phyloP scores from a whole-genome alignment of 2,329 filamentous ascomycete genomes.

The Fusarium siculi region DNA sequence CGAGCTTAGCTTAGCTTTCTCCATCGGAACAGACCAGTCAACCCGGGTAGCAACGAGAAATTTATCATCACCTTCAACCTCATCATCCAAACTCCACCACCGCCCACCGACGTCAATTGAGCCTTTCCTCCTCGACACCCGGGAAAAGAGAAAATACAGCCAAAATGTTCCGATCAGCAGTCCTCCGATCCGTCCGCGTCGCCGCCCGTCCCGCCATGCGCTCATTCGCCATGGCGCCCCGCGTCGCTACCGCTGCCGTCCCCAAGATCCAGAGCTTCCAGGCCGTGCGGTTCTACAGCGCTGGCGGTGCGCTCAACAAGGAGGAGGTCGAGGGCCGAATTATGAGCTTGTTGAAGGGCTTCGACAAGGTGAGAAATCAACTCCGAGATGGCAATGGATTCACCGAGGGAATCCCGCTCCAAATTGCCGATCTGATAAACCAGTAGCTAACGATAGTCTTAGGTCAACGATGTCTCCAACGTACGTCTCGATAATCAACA shows the following conservation, averaged over 20 bases:
- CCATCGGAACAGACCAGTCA: slow-evolving; percentile 41
- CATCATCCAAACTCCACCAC: slow-evolving; percentile 18
- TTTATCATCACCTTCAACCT: slow-evolving; percentile 53
- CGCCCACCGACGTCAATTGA: slow-evolving; percentile 29
- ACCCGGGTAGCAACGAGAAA: slow-evolving; percentile 54
- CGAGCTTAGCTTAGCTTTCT: slow-evolving; percentile 43
- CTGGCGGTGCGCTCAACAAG: slow-evolving; percentile 80
- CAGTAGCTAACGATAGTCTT: slow-evolving; percentile 46
- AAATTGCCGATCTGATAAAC: slow-evolving; percentile 1
- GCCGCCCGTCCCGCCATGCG: slow-evolving; percentile 64
- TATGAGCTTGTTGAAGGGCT: slow-evolving; percentile 91
- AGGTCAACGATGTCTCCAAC: slow-evolving; percentile 76
- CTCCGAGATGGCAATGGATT: not conserved
- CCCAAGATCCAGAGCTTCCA: slow-evolving; percentile 72
- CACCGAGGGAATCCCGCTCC: not conserved
- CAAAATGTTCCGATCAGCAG: slow-evolving; percentile 87
- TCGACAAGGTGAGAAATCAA: slow-evolving; percentile 77
- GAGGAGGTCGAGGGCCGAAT: slow-evolving; percentile 91
- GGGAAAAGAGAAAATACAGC: slow-evolving; percentile 4
- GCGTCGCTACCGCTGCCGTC: slow-evolving; percentile 69
- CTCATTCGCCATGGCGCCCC: slow-evolving; percentile 67
- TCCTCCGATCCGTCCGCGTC: slow-evolving; percentile 76
- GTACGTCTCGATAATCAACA: slow-evolving; percentile 55
- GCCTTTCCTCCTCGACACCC: slow-evolving; percentile 13
- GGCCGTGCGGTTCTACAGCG: slow-evolving; percentile 86